phyloP scores from a whole-genome alignment of 2,329 filamentous ascomycete genomes.

The Monosporascus sp. region DNA sequence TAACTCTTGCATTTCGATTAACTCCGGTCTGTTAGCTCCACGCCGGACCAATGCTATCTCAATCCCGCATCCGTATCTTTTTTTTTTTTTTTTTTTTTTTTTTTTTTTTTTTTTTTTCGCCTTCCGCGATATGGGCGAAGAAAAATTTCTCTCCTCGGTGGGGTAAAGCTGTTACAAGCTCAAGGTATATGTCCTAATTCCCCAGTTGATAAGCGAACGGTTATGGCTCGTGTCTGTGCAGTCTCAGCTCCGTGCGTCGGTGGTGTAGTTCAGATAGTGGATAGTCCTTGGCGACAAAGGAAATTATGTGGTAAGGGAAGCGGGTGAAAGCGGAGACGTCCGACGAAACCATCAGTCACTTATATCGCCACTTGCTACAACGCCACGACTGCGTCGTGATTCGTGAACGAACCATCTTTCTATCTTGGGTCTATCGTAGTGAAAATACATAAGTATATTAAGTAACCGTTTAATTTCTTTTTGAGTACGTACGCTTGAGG shows the following conservation, averaged over 20 bases:
- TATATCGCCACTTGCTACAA: neutral
- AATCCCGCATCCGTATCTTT: neutral
- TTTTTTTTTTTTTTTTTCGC: neutral
- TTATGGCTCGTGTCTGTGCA: too few species aligned
- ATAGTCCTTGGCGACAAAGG: neutral
- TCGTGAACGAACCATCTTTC: too few species aligned
- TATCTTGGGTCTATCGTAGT: too few species aligned
- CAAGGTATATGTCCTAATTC: too few species aligned
- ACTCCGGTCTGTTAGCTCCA: too few species aligned
- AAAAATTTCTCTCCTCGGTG: neutral
- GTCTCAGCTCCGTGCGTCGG: neutral
- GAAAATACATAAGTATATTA: too few species aligned
- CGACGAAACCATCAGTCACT: neutral
- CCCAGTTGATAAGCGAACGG: too few species aligned
- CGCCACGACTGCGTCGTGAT: neutral
- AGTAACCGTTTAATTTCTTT: too few species aligned
- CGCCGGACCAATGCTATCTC: neutral
- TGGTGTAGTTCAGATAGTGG: neutral
- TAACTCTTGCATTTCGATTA: too few species aligned
- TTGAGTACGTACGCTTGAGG: too few species aligned
- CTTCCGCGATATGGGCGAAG: neutral
- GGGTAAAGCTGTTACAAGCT: neutral
- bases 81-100: neutral
- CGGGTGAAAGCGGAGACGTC: neutral
- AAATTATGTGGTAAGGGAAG: neutral